Conservation (phyloP, 352 stramenopile species). For the Blastocystis sp. region DNA sequence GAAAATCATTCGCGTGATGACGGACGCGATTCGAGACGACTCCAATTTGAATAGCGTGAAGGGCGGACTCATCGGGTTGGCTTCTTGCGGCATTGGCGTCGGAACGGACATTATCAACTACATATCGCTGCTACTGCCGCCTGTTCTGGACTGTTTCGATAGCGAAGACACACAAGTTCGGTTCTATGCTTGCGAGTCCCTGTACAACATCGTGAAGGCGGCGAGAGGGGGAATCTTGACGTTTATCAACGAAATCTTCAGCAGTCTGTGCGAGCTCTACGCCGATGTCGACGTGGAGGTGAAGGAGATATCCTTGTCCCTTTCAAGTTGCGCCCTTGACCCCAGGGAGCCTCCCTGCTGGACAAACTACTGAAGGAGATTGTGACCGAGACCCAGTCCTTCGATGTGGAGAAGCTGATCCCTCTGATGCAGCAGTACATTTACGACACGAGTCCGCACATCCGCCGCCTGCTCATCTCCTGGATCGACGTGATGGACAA, state of each 20-base stretch:
- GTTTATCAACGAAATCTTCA: conserved; percentile 99
- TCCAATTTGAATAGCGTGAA: conserved; percentile 98
- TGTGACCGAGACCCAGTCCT: conserved; percentile 93
- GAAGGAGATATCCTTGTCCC: conserved; percentile 82
- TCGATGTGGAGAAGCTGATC: conserved; percentile 97
- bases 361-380: conserved; percentile 94
- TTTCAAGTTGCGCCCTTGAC: conserved; percentile 16
- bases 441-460: conserved; percentile 95
- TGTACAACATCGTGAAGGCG: conserved; percentile 99
- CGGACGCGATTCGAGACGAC: conserved; percentile 93
- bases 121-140: conserved; percentile 88
- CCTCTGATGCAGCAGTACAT: conserved; percentile 98
- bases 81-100: conserved; percentile 86
- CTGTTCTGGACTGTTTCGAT: conserved; percentile 97
- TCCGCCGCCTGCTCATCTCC: conserved; percentile 91
- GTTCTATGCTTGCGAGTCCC: conserved; percentile 97
- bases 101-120: conserved; percentile 81
- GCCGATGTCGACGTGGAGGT: conserved; percentile 98
- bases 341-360: conserved; percentile 79
- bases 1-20: conserved; percentile 90
- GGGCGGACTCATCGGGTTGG: conserved; percentile 94
- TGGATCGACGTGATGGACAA: conserved; percentile 98
- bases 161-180: conserved; percentile 92
- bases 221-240: conserved; percentile 86
- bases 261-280: conserved; percentile 91